phyloP scores from a whole-genome alignment of 2,329 filamentous ascomycete genomes.

The Leptographium procerum region DNA sequence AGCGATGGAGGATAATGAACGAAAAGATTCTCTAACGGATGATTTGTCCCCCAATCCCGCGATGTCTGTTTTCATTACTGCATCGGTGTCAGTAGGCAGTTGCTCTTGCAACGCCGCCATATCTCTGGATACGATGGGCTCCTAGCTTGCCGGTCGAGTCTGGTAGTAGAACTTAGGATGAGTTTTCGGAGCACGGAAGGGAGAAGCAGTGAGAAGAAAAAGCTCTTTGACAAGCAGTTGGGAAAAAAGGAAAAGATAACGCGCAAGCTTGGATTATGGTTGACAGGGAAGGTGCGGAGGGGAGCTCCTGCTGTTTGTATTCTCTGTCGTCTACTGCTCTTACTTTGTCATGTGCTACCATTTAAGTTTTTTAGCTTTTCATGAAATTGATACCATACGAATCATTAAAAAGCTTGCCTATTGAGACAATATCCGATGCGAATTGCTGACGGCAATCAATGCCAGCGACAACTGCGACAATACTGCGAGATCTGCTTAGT shows the following conservation, averaged over 20 bases:
- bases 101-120: background rate
- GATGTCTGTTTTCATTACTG: background rate
- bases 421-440: too few relatives aligned
- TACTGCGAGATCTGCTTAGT: background rate
- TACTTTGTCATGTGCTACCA: background rate
- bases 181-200: background rate
- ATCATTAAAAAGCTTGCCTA: too few relatives aligned
- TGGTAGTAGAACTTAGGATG: background rate
- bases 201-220: too few relatives aligned
- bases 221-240: too few relatives aligned
- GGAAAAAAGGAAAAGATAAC: too few relatives aligned
- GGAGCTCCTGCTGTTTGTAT: background rate
- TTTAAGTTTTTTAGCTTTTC: too few relatives aligned
- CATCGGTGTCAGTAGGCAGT: background rate
- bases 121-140: background rate
- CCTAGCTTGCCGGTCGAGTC: background rate
- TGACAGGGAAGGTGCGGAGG: background rate
- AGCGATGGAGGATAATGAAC: background rate
- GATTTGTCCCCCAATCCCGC: background rate
- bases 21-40: background rate
- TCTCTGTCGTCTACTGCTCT: background rate
- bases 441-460: too few relatives aligned
- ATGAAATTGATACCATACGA: background rate
- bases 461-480: background rate
- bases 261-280: background rate